A percentile compares a stretch with the other conserved stretches of the same genome.
phyloP scores from a whole-genome alignment of 23 red algal species.

The Gracilaria domingensis region DNA sequence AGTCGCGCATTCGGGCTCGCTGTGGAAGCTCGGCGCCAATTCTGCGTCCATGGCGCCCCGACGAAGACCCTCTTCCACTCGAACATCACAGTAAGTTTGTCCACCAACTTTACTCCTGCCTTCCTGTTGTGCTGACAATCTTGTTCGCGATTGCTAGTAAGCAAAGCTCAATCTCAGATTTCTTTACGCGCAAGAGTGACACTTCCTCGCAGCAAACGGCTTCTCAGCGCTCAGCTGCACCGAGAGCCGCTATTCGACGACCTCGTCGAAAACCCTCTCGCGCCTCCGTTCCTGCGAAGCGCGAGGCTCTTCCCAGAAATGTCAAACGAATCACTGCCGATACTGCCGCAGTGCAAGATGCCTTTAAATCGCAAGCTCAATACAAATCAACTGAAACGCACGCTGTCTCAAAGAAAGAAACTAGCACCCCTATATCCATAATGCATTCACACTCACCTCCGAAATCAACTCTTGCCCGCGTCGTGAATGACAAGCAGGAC shows the following conservation, averaged over 20 bases:
- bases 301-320: not conserved
- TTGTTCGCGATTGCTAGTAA: not conserved
- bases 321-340: slow-evolving; percentile 24
- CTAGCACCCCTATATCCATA: not conserved
- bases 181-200: not conserved
- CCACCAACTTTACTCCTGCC: not conserved
- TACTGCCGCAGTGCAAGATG: not conserved
- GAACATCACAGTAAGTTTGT: not conserved
- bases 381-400: not conserved
- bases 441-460: not conserved
- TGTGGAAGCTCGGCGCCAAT: not conserved
- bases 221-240: not conserved
- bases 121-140: not conserved
- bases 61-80: not conserved
- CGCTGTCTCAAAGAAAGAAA: not conserved
- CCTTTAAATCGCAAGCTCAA: not conserved
- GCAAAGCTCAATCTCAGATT: slow-evolving; percentile 25
- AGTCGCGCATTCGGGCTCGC: not conserved
- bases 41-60: not conserved
- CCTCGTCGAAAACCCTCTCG: not conserved
- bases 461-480: not conserved
- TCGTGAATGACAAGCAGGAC: not conserved
- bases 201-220: not conserved
- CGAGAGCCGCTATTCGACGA: not conserved
- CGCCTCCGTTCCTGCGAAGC: not conserved